These are phyloP conservation scores for Apostasia shenzhenica DNA, from an alignment of 106 monocot genomes.

Conservation along the genomic window DNA sequence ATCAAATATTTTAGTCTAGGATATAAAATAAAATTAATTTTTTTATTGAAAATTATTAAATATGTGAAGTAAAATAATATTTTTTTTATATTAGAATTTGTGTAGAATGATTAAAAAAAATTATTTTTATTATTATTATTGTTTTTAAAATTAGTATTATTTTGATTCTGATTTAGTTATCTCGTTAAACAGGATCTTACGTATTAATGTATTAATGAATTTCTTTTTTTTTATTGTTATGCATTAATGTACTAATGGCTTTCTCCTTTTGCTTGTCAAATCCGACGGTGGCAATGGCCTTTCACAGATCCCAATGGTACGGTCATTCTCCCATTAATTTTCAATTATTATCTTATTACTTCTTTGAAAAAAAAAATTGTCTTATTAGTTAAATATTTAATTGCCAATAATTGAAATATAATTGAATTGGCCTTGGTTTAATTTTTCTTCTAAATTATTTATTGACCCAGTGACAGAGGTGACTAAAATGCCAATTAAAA, in stretches of 20 bases:
- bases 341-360: background rate
- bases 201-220: too few species aligned
- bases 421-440: background rate
- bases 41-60: background rate
- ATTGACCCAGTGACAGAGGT: too few species aligned
- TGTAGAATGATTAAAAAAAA: too few species aligned
- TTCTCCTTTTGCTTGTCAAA: slow-evolving; percentile 2
- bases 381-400: background rate
- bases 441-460: too few species aligned
- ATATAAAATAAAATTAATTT: too few species aligned
- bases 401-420: background rate
- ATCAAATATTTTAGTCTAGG: too few species aligned
- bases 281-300: background rate
- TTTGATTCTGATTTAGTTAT: background rate
- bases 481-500: too few species aligned
- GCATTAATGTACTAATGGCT: background rate
- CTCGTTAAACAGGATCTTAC: background rate
- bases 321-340: background rate
- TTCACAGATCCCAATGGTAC: slow-evolving; percentile 53
- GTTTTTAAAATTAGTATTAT: background rate
- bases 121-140: background rate
- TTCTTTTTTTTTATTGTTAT: background rate
- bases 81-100: too few species aligned
- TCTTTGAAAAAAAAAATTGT: background rate
- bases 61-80: too few species aligned